Percentiles rank a stretch among this genome's conserved stretches.
Conservation (phyloP, 2,329 filamentous ascomycete genomes). For the Trichophyton simii region DNA sequence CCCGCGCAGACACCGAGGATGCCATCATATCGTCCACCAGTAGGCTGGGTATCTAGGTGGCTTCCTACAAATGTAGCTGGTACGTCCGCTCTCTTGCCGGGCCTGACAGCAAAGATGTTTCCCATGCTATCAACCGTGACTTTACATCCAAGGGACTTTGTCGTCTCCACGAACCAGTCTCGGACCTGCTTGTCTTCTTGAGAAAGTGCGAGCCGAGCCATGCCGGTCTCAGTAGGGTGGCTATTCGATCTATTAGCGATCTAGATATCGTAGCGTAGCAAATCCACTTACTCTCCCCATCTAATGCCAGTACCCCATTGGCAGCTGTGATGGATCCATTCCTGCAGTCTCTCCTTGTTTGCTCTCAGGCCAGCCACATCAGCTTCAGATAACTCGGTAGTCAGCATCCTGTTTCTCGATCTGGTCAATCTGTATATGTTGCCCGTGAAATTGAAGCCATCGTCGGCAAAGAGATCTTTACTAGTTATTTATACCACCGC, state of each 20-base stretch:
- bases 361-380: conserved; percentile 44
- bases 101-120: conserved; percentile 63
- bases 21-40: conserved; percentile 37
- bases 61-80: conserved; percentile 40
- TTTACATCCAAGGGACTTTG: conserved; percentile 51
- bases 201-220: conserved; percentile 60
- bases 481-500: conserved; percentile 7
- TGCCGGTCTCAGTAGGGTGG: conserved; percentile 53
- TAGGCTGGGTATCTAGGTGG: conserved; percentile 40
- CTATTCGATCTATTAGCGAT: conserved; percentile 13
- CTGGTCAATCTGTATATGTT: background rate
- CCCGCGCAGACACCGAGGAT: conserved; percentile 63
- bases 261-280: background rate
- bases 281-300: conserved; percentile 51
- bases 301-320: conserved; percentile 53
- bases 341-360: conserved; percentile 48
- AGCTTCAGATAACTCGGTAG: conserved; percentile 36
- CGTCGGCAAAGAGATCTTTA: too few species aligned
- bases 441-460: too few species aligned
- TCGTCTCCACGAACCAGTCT: conserved; percentile 61
- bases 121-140: conserved; percentile 63
- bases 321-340: conserved; percentile 52
- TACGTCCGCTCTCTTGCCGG: conserved; percentile 45
- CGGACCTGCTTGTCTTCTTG: conserved; percentile 59
- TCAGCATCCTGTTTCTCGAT: conserved; percentile 21